Evolutionary conservation across 805 yeast genomes (phyloP), one percentile per base, ranked within the genome.

Genomic region (Citeromyces matritensis): DNA sequence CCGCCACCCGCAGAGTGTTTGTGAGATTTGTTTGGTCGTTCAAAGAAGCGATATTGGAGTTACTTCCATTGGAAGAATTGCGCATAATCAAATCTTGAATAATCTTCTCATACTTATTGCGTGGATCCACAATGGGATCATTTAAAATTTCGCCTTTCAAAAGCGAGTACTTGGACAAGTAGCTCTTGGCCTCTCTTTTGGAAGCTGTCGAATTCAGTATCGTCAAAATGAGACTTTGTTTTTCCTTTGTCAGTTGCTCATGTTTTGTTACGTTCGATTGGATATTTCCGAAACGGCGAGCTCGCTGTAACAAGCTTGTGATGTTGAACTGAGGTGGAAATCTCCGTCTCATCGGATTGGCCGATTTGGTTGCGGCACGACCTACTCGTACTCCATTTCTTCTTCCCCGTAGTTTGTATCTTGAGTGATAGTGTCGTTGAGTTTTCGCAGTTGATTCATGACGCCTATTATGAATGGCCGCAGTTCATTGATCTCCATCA

Each of bases 131-230:
- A 17, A 17, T 17, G 5, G 21, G 21, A 17, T 17, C 21, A 17
- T 17, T 7, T 7, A 17, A 7, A 17, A 17, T 17, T 7, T 17
- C 21, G 23, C 48, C 50, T 24, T 49, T 45, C 23, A 56, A 42
- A n/a, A 63, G 51, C 30, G 71, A 65, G 47, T 86, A 88, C 45
- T 77, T 81, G 24, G 69, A 59, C 30, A 88, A 55, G 47, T 86
- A 88, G 39, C 77, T 79, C 39, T 71, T 66, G 4, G 95, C 94
- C 47, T 88, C 97, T 37, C 98, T 62, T 49, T 84, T 86, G 1
- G 97, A 88, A 5, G 96, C 93, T 4, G 96, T 82, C 2, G 95
- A 76, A 44, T 77, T 77, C 35, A 88, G 60, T 15, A 88, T 85
- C 2, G 95, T 75, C 11, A 84, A 57, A n/a, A 88, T 76, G 31